Conservation (phyloP, 331 rosid species). For the Prunus yedoensis region DNA sequence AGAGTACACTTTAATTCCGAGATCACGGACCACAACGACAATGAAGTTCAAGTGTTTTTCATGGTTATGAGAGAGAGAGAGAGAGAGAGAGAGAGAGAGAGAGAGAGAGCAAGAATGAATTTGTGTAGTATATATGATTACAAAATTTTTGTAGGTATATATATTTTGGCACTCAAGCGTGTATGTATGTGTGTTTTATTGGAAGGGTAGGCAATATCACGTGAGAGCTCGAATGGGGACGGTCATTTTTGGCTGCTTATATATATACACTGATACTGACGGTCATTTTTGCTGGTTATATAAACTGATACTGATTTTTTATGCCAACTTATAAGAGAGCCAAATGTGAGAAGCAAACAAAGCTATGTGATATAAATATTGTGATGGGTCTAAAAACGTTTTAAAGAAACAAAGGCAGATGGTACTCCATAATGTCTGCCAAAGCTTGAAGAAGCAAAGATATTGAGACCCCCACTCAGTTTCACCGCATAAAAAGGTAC, state of each 20-base stretch:
- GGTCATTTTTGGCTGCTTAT: constrained; percentile 13
- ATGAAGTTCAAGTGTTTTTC: not conserved
- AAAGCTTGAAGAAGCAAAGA: too few species aligned
- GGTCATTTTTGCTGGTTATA: too few species aligned
- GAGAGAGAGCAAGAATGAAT: not conserved
- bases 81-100: not conserved
- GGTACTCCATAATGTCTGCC: too few species aligned
- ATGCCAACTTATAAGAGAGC: not conserved
- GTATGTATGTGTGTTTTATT: not conserved
- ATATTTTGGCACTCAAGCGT: too few species aligned
- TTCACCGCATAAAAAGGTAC: too few species aligned
- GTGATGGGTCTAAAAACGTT: not conserved
- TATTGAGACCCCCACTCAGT: too few species aligned
- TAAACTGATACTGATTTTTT: not conserved
- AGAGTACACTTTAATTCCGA: not conserved
- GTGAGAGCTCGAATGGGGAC: not conserved
- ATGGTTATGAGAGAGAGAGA: not conserved
- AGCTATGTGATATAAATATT: not conserved
- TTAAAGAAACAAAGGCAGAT: too few species aligned
- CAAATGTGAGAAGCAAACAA: not conserved
- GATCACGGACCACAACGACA: not conserved
- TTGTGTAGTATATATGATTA: not conserved
- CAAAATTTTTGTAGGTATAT: too few species aligned
- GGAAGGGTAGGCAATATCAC: not conserved
- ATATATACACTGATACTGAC: not conserved